phyloP scores from a whole-genome alignment of 78 protist genomes.

The Isochrysis galbana region DNA sequence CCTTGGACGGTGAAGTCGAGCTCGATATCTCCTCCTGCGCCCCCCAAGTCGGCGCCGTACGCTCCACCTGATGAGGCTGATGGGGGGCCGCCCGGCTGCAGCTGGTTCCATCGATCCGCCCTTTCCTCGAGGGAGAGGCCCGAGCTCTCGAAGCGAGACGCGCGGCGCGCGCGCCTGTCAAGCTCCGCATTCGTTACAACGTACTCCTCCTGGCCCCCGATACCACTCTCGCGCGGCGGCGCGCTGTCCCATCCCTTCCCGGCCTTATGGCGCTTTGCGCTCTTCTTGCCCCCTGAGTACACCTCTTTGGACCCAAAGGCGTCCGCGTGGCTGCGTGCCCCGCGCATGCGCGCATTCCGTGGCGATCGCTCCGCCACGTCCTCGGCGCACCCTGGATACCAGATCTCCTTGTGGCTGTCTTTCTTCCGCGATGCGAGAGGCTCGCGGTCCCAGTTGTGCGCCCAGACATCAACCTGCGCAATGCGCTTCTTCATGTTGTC shows the following conservation, averaged over 20 bases:
- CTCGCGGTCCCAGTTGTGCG: background rate
- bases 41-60: background rate
- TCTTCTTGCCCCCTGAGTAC: background rate
- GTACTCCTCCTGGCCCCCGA: background rate
- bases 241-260: background rate
- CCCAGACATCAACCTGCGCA: background rate
- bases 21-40: background rate
- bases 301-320: background rate
- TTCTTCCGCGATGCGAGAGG: background rate
- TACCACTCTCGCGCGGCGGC: background rate
- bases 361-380: background rate
- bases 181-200: background rate
- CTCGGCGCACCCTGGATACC: background rate
- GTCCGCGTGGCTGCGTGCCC: too few species aligned
- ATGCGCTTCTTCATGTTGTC: background rate
- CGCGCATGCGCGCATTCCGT: background rate
- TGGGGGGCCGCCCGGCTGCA: background rate
- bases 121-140: background rate
- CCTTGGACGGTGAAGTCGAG: constrained; percentile 18
- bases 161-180: background rate
- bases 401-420: too few species aligned
- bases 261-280: background rate
- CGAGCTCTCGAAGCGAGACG: background rate
- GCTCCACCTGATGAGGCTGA: background rate
- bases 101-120: background rate